phyloP scores from a whole-genome alignment of 108 stramenopile species.

The Fistulifera pelliculosa region DNA sequence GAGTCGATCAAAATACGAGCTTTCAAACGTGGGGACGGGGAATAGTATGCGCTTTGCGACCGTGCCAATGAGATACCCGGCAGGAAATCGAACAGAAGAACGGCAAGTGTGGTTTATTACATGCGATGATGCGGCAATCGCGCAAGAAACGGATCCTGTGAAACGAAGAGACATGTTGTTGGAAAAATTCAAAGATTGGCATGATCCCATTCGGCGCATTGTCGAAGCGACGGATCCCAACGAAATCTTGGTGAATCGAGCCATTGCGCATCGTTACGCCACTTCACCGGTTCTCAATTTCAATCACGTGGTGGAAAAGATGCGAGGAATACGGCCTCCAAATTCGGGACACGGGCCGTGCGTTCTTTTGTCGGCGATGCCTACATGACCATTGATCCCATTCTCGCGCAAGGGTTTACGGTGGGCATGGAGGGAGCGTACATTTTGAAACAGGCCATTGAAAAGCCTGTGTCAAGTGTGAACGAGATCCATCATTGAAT shows the following conservation, averaged over 20 bases:
- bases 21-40: conserved; percentile 85
- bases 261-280: conserved; percentile 60
- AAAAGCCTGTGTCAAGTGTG: conserved; percentile 4
- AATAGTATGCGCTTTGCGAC: conserved; percentile 78
- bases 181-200: conserved; percentile 71
- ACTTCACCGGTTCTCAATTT: conserved; percentile 63
- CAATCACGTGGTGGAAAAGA: conserved; percentile 23
- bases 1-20: conserved; percentile 28
- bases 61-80: conserved; percentile 45
- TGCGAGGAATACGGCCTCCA: conserved; percentile 10
- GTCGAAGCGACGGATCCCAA: conserved; percentile 74
- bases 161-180: conserved; percentile 43
- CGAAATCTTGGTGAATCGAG: conserved; percentile 68
- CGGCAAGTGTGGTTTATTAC: conserved; percentile 83
- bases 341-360: conserved; percentile 46
- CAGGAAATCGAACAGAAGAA: conserved; percentile 21
- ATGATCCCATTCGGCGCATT: conserved; percentile 62
- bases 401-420: conserved; percentile 82
- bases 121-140: conserved; percentile 44
- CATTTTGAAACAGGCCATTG: conserved; percentile 29
- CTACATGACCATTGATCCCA: conserved; percentile 82
- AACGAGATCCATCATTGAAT: conserved; percentile 13
- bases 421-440: conserved; percentile 80
- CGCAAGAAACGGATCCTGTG: conserved; percentile 29
- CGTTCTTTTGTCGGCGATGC: conserved; percentile 74